These are phyloP conservation scores for Cystobasidiaceae sp. DNA, from an alignment of 1,284 basidiomycete genomes.

Conservation along the genomic window DNA sequence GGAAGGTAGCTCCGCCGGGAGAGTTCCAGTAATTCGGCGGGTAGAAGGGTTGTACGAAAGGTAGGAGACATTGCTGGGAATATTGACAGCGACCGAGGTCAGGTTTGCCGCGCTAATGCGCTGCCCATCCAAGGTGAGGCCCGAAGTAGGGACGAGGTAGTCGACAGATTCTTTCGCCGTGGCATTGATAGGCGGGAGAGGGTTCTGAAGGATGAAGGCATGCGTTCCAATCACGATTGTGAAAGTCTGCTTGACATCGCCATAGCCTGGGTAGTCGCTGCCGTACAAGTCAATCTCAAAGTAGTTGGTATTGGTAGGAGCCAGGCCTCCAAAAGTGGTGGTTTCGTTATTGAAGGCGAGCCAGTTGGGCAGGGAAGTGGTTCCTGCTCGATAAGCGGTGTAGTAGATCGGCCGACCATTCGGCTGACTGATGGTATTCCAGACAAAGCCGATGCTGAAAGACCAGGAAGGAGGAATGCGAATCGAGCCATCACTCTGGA, in stretches of 20 bases:
- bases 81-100: conserved; percentile 48
- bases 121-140: conserved; percentile 59
- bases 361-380: conserved; percentile 68
- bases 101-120: conserved; percentile 44
- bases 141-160: conserved; percentile 46
- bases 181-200: conserved; percentile 59
- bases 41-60: conserved; percentile 58
- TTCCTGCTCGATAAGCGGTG: conserved; percentile 60
- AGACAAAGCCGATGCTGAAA: conserved; percentile 79
- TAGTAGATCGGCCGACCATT: conserved; percentile 56
- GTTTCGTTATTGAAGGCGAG: conserved; percentile 62
- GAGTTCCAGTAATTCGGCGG: conserved; percentile 59
- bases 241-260: conserved; percentile 35
- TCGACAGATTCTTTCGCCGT: conserved; percentile 50
- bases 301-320: conserved; percentile 51
- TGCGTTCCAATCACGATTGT: conserved; percentile 56
- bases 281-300: conserved; percentile 36
- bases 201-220: conserved; percentile 52
- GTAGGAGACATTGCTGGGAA: conserved; percentile 55
- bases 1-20: conserved; percentile 51
- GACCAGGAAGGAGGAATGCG: conserved; percentile 79
- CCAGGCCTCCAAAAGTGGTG: conserved; percentile 72
- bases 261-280: conserved; percentile 39
- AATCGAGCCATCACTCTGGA: conserved; percentile 57
- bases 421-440: conserved; percentile 58